Evolutionary conservation across 208 protist species (phyloP), one percentile per base, ranked within the genome.

Genomic region (Herpetomonas tarakana): DNA sequence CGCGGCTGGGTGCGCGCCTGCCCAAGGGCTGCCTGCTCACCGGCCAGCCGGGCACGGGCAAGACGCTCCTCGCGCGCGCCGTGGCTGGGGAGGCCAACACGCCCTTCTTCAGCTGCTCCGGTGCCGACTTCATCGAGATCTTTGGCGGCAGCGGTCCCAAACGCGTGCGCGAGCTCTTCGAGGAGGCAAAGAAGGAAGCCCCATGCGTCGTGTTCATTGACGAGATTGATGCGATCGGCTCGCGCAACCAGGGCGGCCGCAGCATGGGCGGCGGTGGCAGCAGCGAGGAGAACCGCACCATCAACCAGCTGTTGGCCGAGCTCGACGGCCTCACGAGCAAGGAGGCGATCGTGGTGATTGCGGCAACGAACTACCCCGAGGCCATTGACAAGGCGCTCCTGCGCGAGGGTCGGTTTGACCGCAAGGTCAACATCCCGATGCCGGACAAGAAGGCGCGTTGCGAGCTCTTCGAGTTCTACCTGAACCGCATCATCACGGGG

Each of bases 191-290:
- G 66, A 86, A 97, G 65, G 94, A 82, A 25, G 85, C 95, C 11
- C 97, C 97, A 14, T 98, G 93, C 52, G 98, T 99, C 51, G 88
- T 99, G 25, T 99, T 99, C 69, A 99, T 99, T 50, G 98, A 99
- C 73, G 98, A 99, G 62, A 99, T 99, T 61, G 98, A 99, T 78
- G 98, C 98, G 16, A 94, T 99, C 45, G 98, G 98, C 7, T 93
- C 83, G 16, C 84, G 78, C 29, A 96, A 87, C 62, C 74, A 84
- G 51, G 88, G 84, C 47, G 81, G 83, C n/a, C 72, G 87, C 29
- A 86, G 72, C 45, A 92, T 93, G 83, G 89, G 88, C 47, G 79
- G 86, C 28, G 82, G 88, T 30, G 88, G 88, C 44, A 88, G 89
- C 69, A 94, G 88, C 63, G 92, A 97, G 67, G 89, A 97, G 71